Base-by-base conservation (phyloP, 1,284 basidiomycete species). In the Tilletia horrida region DNA sequence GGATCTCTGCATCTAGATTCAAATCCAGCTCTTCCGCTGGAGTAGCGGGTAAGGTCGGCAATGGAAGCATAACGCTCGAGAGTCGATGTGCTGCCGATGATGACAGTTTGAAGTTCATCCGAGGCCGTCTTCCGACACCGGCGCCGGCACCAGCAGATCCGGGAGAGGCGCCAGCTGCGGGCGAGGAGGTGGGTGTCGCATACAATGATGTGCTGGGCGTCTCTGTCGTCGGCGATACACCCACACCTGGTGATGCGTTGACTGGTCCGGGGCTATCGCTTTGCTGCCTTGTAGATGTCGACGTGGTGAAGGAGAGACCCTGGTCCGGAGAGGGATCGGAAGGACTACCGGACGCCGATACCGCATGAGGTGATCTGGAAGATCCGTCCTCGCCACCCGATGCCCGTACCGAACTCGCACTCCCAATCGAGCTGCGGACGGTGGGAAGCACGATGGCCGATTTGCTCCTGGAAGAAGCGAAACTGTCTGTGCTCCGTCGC, bases 391-490 rank as follows among this genome's bases (percentile, higher is more conserved):
- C 18, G 16, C 45, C 45, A 48, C 7, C 45, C 16, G 45, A 48
- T 16, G 16, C 45, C 3, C 18, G 7, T 3, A 48, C 45, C 16
- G 45, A 18, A 18, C 45, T 48, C 45, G 45, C 3, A 16, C 21
- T 23, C 16, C 16, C 45, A 6, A 23, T 4, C 3, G 45, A 48
- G 16, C 18, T n/a, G 16, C 18, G 29, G 16, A 35, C 27, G 14
- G 55, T 59, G 4, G 55, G 55, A 18, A 59, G 55, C 29, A 14
- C 55, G 27, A 59, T 14, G 8, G 55, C 55, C 29, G 55, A 59
- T 27, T 59, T 29, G 29, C 55, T 59, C 3, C 55, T 25, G 9
- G 55, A 25, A 31, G 55, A 25, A 35, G 31, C 29, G 14, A 13
- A 59, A 16, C 55, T 29, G 27, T 59, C 55, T 16, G 55, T 59